Conservation (phyloP, 108 stramenopile genomes). For the Cafeteria roenbergensis region DNA sequence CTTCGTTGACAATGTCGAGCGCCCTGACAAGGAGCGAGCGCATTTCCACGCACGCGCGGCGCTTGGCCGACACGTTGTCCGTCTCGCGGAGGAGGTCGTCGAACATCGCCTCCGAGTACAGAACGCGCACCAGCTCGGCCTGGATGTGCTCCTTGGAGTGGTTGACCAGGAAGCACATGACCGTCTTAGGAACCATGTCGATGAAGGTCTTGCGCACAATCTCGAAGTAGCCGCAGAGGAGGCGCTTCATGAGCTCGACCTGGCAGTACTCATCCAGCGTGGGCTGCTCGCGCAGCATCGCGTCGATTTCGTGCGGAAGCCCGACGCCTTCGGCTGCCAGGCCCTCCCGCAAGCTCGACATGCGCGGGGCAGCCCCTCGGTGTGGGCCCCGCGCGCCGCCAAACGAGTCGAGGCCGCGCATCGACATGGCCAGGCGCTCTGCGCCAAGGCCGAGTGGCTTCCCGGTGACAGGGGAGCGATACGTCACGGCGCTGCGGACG, state of each 20-base stretch:
- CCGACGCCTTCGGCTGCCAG: too few relatives aligned
- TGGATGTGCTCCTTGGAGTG: constrained; percentile 79
- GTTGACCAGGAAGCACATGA: constrained; percentile 96
- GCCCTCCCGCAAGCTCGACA: too few relatives aligned
- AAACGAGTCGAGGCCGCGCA: too few relatives aligned
- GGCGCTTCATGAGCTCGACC: constrained; percentile 84
- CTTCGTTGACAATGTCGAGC: constrained; percentile 36
- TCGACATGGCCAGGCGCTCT: too few relatives aligned
- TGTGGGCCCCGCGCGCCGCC: too few relatives aligned
- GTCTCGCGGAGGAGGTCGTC: constrained; percentile 67
- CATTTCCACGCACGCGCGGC: constrained; percentile 23
- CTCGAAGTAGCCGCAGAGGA: constrained; percentile 80
- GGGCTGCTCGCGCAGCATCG: too few relatives aligned
- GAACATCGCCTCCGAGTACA: constrained; percentile 74
- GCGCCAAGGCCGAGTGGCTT: too few relatives aligned
- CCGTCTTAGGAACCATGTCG: constrained; percentile 91
- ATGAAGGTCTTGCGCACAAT: constrained; percentile 89
- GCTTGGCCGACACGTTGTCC: constrained; percentile 61
- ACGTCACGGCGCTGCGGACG: too few relatives aligned
- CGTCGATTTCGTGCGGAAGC: too few relatives aligned
- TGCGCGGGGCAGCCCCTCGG: too few relatives aligned
- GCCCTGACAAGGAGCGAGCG: constrained; percentile 32
- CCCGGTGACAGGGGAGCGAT: too few relatives aligned
- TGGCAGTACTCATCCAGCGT: constrained; percentile 80
- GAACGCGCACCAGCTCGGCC: constrained; percentile 78